These are phyloP conservation scores for Cynara cardunculus DNA, from an alignment of 129 eudicot species.

Conservation along the genomic window DNA sequence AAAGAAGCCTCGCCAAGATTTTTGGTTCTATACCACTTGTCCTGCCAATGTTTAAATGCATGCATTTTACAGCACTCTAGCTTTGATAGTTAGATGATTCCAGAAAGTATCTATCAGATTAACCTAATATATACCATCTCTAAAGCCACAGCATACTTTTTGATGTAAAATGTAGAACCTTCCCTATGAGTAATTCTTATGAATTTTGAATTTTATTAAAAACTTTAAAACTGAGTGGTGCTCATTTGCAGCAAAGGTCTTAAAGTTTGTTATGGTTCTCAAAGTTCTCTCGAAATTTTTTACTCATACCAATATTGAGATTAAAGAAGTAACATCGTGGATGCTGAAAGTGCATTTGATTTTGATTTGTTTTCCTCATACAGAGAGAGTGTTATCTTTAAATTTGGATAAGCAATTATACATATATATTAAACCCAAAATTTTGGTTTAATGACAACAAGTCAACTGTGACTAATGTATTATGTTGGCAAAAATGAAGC, in stretches of 20 bases:
- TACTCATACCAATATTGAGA: background rate
- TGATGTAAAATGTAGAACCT: background rate
- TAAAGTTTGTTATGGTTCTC: background rate
- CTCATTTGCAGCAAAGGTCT: background rate
- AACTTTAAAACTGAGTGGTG: background rate
- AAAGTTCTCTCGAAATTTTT: background rate
- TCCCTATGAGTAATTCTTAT: background rate
- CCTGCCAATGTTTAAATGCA: background rate
- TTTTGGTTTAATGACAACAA: background rate
- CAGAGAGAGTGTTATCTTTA: background rate
- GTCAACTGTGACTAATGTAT: background rate
- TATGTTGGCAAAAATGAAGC: background rate
- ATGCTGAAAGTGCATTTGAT: background rate
- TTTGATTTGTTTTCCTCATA: background rate
- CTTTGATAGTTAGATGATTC: background rate
- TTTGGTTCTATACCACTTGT: background rate
- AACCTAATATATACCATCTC: background rate
- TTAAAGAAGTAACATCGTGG: background rate
- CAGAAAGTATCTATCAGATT: background rate
- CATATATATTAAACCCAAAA: background rate
- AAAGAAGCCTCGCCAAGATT: background rate
- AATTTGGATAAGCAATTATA: background rate
- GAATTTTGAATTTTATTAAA: background rate
- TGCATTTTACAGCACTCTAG: background rate
- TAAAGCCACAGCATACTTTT: background rate